Evolutionary conservation across 305 asterid species (phyloP), one percentile per base, ranked within the genome.

Genomic region (Ilex paraguariensis): DNA sequence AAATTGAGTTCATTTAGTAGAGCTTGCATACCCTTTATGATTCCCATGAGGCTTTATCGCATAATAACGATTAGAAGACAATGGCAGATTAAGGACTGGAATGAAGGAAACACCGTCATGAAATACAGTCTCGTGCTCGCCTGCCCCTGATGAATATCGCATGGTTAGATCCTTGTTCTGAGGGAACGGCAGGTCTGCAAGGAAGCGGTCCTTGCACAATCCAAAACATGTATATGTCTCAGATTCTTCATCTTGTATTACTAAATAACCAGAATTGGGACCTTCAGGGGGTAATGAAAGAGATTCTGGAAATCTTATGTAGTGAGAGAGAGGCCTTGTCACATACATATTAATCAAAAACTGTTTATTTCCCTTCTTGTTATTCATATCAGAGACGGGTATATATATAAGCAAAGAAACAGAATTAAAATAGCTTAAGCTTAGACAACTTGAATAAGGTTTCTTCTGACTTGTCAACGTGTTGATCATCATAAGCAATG

Each of bases 231-330:
- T 28, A 15, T 57, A 68, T 15, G 63, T 50, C 56, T 56, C 71
- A 0, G 69, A 48, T 63, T 64, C 78, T 65, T 68, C 59, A 46
- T 73, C 78, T 60, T 60, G 62, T 46, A 73, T 50, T 12, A 73
- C 74, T n/a, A 73, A 61, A 62, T 39, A 68, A 45, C 76, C 76
- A 0, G 72, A 66, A 61, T 62, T 61, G 16, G 71, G 76, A 31
- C 71, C 76, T 6, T 71, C 60, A 5, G 76, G 76, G 0, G 12
- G 53, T 13, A 21, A 14, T 1, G 61, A 44, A 44, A 66, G 13
- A n/a, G 66, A 61, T 4, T 72, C 49, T 14, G 65, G 72, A 15
- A 31, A 12, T 17, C 44, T 66, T 62, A 13, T 32, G 28, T 56
- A 66, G 45, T 66, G 56, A 14, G 68, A 72, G 17, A 72, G 62